These are phyloP conservation scores for Skeletonema potamos DNA, from an alignment of 108 stramenopile species.

Conservation along the genomic window DNA sequence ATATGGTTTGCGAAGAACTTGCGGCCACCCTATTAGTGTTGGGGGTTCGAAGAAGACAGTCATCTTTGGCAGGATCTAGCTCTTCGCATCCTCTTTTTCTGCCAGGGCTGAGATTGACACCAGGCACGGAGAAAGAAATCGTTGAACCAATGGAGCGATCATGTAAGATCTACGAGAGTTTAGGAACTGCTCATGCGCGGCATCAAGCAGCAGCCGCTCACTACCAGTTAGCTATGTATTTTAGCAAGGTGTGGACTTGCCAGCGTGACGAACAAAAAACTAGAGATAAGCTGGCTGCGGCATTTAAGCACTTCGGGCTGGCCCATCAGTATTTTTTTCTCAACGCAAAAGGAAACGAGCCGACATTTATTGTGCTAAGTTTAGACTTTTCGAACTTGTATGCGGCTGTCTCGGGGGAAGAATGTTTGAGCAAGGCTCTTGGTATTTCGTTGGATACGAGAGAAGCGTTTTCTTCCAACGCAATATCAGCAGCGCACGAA, in stretches of 20 bases:
- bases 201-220: conserved; percentile 86
- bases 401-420: conserved; percentile 72
- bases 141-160: conserved; percentile 82
- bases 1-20: conserved; percentile 84
- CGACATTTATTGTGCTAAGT: conserved; percentile 77
- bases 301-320: conserved; percentile 66
- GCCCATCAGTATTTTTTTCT: conserved; percentile 70
- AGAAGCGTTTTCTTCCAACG: conserved; percentile 53
- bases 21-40: conserved; percentile 80
- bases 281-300: conserved; percentile 72
- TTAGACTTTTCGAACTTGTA: conserved; percentile 78
- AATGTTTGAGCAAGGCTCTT: conserved; percentile 68
- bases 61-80: conserved; percentile 51
- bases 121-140: conserved; percentile 75
- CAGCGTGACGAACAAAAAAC: conserved; percentile 79
- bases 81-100: conserved; percentile 53
- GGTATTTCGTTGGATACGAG: conserved; percentile 69
- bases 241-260: conserved; percentile 79
- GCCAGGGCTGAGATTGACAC: conserved; percentile 57
- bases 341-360: conserved; percentile 59
- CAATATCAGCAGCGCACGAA: conserved; percentile 23
- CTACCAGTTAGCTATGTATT: conserved; percentile 83
- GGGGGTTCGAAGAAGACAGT: conserved; percentile 79
- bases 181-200: conserved; percentile 47
- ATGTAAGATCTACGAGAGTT: conserved; percentile 67